Base-by-base conservation (phyloP, 352 stramenopile genomes). In the Hyphochytrium catenoides region DNA sequence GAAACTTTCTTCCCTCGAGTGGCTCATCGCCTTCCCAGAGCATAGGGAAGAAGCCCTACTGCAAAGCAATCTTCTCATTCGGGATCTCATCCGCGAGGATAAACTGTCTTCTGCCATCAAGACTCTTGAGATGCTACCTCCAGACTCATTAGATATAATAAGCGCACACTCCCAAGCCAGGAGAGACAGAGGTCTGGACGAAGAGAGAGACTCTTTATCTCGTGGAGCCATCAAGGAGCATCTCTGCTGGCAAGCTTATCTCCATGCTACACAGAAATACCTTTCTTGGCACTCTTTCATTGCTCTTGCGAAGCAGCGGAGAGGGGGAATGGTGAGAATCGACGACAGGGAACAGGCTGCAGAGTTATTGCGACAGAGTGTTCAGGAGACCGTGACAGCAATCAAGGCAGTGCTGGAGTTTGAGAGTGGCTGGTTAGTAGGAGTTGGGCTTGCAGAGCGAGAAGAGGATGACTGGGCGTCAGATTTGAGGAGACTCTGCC, bases 391-490 rank as follows among this genome's bases (percentile, higher is more conserved):
- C 0, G 50, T 51, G 19, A 50, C 48, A 0, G 53, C 52, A 6
- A 52, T 67, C n/a, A 35, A 72, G n/a, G 63, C 74, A 23, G 63
- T 57, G 23, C 51, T 83, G 31, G 62, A 77, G 26, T 83, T 83
- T 43, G 65, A 76, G 39, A 53, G 72, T 16, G 69, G 62, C 8
- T 83, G 69, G 69, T 50, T 79, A 29, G 26, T 54, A 19, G 36
- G 49, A n/a, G 74, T 63, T 33, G 55, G 48, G 16, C 53, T 54
- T 8, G 48, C 61, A 34, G 48, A 48, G 9, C 14, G 12, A 9
- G 9, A n/a, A 1, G 44, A 48, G 12, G 59, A 64, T 31, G 57
- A 74, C 23, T 18, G 16, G 16, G 42, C 39, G 11, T 44, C 33
- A 5, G 47, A 75, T 23, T 56, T 62, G 0, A 43, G 58, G 30